Base-by-base conservation (phyloP, 164 flowering plant species). In the Magnolia officinalis region DNA sequence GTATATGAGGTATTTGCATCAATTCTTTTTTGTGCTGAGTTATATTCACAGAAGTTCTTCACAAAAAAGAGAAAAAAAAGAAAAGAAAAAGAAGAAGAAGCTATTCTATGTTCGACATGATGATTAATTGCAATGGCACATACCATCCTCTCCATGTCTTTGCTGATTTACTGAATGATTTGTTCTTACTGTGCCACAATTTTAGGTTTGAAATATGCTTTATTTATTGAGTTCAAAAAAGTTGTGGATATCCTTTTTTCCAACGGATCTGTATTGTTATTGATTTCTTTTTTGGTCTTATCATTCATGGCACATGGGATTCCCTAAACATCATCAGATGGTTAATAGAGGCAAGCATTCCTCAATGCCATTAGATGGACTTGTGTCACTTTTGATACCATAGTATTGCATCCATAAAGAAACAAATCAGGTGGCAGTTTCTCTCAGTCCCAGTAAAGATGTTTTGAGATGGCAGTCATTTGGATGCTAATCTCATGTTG, bases 1-100 rank as follows among this genome's bases (percentile, higher is more conserved):
- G 99, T 96, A 0, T 96, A 96, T 80, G 94, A 96, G 97, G 99
- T 92, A 85, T n/a, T 65, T 79, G n/a, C 55, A 16, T 23, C 20
- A 45, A 8, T 21, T 58, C 16, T 9, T 55, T 55, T 16, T 55
- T 55, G 61, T 55, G 61, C 18, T 16, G 2, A 55, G 13, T 55
- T 11, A 11, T 55, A 16, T 55, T 16, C 61, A 11, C 61, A 37
- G 45, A 37, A 37, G 45, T 37, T 37, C 45, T 37, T 37, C 45
- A 37, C 45, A 37, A 0, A 37, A 37, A 37, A 37, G 6, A 37
- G 6, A 37, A 37, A 37, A 37, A 37, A 37, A 37, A 37, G 6
- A 37, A 37, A 5, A 37, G 0, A 37, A 5, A 4, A 5, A 37
- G 0, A 37, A 37, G 45, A 37, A 37, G 6, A 3, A 37, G 45